Evolutionary conservation across 768 basidiomycete species (phyloP).

Genomic region (Mrakia frigida): DNA sequence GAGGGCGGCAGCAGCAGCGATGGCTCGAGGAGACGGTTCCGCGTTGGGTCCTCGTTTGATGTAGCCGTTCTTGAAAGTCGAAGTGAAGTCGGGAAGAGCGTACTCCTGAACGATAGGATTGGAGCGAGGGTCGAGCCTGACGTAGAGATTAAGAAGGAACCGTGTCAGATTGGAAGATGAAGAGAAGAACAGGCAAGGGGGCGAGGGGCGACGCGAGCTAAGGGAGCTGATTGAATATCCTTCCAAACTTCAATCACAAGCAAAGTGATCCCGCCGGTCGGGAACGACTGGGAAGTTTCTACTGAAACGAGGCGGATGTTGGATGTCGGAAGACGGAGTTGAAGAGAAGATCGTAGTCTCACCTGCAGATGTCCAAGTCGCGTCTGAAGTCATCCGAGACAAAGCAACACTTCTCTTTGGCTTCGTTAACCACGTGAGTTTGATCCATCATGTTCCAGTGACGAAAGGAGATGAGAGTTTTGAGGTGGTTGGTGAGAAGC

Average conservation of each 20-base stretch:
- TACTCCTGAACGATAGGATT: slow-evolving; percentile 81
- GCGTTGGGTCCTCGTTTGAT: slow-evolving; percentile 46
- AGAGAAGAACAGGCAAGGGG: not conserved
- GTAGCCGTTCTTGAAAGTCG: slow-evolving; percentile 45
- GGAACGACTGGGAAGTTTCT: too few relatives aligned
- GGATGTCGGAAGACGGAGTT: too few relatives aligned
- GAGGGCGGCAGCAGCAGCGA: slow-evolving; percentile 32
- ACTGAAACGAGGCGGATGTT: too few relatives aligned
- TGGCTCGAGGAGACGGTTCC: slow-evolving; percentile 6
- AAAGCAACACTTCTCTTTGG: slow-evolving; percentile 86
- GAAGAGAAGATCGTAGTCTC: slow-evolving; percentile 40
- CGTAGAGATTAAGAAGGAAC: not conserved
- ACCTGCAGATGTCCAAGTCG: slow-evolving; percentile 78
- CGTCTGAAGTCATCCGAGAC: slow-evolving; percentile 62
- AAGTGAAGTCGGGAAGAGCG: slow-evolving; percentile 76
- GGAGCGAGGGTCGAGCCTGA: slow-evolving; percentile 47
- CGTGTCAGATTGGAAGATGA: not conserved
- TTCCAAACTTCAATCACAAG: not conserved
- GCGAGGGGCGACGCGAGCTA: not conserved
- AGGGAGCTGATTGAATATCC: not conserved
- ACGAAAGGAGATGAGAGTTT: slow-evolving; percentile 85
- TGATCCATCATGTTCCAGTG: slow-evolving; percentile 99
- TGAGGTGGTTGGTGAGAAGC: slow-evolving; percentile 88
- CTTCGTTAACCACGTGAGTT: slow-evolving; percentile 85
- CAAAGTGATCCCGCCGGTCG: too few relatives aligned